These are phyloP conservation scores for Jaltomata sinuosa DNA, from an alignment of 257 asterid genomes.

Conservation along the genomic window DNA sequence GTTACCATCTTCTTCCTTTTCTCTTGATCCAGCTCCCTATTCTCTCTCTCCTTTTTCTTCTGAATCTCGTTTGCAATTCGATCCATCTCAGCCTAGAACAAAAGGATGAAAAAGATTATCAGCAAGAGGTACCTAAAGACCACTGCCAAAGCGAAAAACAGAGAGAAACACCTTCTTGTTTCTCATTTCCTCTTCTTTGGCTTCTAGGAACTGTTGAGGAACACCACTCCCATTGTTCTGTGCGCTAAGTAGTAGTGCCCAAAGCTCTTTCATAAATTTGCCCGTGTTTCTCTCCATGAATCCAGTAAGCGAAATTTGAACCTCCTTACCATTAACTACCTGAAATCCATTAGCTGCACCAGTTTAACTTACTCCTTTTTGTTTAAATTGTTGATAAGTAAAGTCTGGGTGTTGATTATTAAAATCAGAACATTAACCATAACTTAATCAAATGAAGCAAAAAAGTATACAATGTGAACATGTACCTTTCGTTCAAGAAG, in stretches of 20 bases:
- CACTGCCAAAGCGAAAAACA: neutral
- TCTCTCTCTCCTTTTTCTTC: conserved; percentile 73
- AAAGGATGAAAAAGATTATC: neutral
- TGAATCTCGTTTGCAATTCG: conserved; percentile 67
- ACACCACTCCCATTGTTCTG: conserved; percentile 87
- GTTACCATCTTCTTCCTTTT: conserved; percentile 59
- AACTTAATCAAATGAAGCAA: neutral
- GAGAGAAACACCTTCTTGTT: conserved; percentile 55
- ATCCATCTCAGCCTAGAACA: conserved; percentile 79
- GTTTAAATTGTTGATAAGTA: neutral
- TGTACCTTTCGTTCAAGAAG: conserved; percentile 93
- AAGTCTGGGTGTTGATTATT: neutral
- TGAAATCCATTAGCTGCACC: conserved; percentile 24
- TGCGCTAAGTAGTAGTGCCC: conserved; percentile 87
- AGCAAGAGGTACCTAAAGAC: neutral
- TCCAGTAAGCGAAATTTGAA: conserved; percentile 92
- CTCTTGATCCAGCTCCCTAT: conserved; percentile 55
- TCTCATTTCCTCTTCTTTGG: conserved; percentile 88
- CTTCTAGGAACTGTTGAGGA: conserved; percentile 95
- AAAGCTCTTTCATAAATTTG: conserved; percentile 97
- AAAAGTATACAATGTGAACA: neutral
- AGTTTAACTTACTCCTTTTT: neutral
- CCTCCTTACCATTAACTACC: conserved; percentile 87
- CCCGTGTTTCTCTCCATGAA: conserved; percentile 99
- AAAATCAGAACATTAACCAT: neutral